Base-by-base conservation (phyloP, 2,329 filamentous ascomycete species). In the Alternaria brassicae region DNA sequence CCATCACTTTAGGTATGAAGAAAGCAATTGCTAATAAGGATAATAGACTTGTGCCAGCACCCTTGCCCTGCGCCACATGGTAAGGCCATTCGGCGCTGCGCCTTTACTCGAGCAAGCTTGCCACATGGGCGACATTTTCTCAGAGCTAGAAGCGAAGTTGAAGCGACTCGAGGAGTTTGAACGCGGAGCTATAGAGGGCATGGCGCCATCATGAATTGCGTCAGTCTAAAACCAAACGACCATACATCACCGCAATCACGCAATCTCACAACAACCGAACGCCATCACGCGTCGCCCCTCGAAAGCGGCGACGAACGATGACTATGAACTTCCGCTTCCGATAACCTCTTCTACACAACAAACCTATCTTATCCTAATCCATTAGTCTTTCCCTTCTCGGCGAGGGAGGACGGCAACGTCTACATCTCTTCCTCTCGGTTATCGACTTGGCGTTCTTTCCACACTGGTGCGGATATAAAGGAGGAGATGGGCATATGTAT, bases 31-130 rank as follows among this genome's bases (percentile, higher is more conserved):
- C 73, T 78, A 66, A 75, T 53, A 12, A 37, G 54, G n/a, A 4
- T 65, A 37, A 53, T 67, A 96, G 92, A 89, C 91, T 51, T 95
- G 91, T 73, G 86, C 93, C 68, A 91, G 90, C 30, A 92, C 91
- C 0, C 85, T 97, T 50, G 83, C 88, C 12, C 82, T 97, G 70
- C 89, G 94, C 48, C 90, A 96, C 77, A 86, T 96, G 77, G 86
- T 92, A 66, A 84, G 85, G 32, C 92, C 92, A 12, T 86, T 89
- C 69, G 86, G 91, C 48, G 80, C 83, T 42, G 82, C 84, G 63
- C 65, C 73, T 6, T 85, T 96, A 25, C 84, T 90, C 53, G 86
- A 92, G 65, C 86, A 96, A 60, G 88, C 91, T 10, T 89, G 87
- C 19, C 91, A 93, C 3, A 97, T 97, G 85, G 78, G 83, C 10